Base-by-base conservation (phyloP, 306 rosid species). In the Dryas alaskensis region DNA sequence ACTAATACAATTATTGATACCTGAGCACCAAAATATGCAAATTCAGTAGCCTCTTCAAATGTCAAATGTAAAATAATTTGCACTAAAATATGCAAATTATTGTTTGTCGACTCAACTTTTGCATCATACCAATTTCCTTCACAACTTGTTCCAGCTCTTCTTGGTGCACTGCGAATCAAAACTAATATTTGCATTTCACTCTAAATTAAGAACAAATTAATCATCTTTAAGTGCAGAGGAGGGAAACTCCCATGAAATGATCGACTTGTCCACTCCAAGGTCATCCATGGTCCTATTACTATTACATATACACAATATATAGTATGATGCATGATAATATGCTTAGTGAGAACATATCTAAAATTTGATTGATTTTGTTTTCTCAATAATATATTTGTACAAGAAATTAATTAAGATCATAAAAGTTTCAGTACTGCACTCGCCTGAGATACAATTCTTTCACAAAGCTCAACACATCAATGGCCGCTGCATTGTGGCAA, bases 21-120 rank as follows among this genome's bases (percentile, higher is more conserved):
- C 97, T 93, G 98, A 76, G 98, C 98, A 84, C 98, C 98, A 80
- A 91, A 93, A 82, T 93, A 91, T 70, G 97, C 98, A 84, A 93
- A 97, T 75, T 93, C 97, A 40, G 98, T 96, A 69, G 98, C 97
- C 88, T 93, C 98, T 19, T 91, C 98, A 79, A 93, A 93, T 64
- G 97, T 93, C 90, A 93, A 85, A 84, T 19, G 19, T 19, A 19
- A 19, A 19, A 19, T 19, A 19, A 19, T 19, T 19, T 19, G 98
- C 98, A 84, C 98, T 97, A 80, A 91, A 93, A 82, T 93, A 91
- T 70, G 98, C 74, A 85, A 17, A 97, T 96, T 52, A 93, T 93
- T 27, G 98, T 93, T 42, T 97, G 83, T 45, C 70, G 81, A 60
- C 97, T 93, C 83, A 93, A 70, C 80, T 93, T 97, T 84, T 93